phyloP scores from a whole-genome alignment of 345 rosid genomes.

The Arabis hirsuta region DNA sequence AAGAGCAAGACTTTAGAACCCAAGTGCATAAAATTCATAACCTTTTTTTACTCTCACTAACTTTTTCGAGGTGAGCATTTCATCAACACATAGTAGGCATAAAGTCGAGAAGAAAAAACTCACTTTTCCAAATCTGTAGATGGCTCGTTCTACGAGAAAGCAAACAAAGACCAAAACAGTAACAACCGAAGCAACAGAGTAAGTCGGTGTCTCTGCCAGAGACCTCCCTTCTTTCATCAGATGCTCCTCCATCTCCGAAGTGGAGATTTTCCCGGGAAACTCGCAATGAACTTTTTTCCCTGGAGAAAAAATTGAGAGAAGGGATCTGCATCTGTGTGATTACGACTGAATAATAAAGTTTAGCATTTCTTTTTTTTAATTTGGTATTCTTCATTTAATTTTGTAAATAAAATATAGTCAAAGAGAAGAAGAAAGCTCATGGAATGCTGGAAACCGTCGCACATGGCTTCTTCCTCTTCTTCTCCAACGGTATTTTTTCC shows the following conservation, averaged over 20 bases:
- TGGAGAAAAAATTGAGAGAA: background rate
- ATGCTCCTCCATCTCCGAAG: conserved; percentile 48
- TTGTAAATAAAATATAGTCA: conserved; percentile 4
- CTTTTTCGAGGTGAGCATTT: conserved; percentile 29
- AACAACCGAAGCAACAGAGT: conserved; percentile 82
- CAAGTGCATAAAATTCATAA: background rate
- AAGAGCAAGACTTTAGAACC: conserved; percentile 8
- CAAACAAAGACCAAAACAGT: conserved; percentile 79
- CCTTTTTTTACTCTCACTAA: background rate
- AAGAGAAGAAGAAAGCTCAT: conserved; percentile 38
- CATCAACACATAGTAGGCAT: conserved; percentile 26
- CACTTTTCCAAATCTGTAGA: conserved; percentile 90
- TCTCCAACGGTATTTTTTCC: conserved; percentile 35
- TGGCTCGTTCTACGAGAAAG: conserved; percentile 72
- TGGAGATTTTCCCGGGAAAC: background rate
- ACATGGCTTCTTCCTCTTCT: conserved; percentile 44
- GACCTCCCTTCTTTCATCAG: conserved; percentile 65
- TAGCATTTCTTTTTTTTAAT: background rate
- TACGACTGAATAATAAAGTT: conserved; percentile 9
- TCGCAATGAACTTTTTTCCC: conserved; percentile 15
- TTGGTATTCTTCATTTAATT: background rate
- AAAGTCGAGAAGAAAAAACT: background rate
- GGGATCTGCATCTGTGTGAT: conserved; percentile 44
- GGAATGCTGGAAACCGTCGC: conserved; percentile 42
- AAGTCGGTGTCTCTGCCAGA: conserved; percentile 91